Evolutionary conservation across 169 alveolate species (phyloP), one percentile per base, ranked within the genome.

Genomic region (Cryptosporidium meleagridis): DNA sequence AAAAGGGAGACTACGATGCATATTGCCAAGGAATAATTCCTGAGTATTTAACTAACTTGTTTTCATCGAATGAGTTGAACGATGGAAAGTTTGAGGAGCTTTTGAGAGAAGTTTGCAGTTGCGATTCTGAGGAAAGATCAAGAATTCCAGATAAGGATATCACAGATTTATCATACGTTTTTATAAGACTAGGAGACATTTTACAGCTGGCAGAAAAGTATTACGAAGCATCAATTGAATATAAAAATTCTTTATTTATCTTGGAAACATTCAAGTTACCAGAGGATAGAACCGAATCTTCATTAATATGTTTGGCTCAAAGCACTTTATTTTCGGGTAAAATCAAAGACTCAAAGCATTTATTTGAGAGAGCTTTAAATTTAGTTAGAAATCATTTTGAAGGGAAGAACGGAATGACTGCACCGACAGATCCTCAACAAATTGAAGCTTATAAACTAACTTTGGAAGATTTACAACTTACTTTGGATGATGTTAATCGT

Each of bases 301-400:
- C 89, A 41, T 31, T 80, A 29, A 80, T 80, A 80, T 80, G 89
- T 62, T 41, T 80, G 33, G 89, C 89, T 62, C 89, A 80, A 59
- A 80, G 89, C 37, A 80, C 89, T 18, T 62, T 80, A 39, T 80
- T 80, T 62, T 55, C 89, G 1, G 89, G 89, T 0, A 80, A 59
- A 48, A 62, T 59, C 26, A 80, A 80, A 1, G 89, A 80, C 44
- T 80, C 89, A 12, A 80, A 61, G 48, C 0, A 5, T 29, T 29
- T 80, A 33, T 80, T 80, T 62, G 89, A 80, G 51, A 80, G 89
- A 29, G 89, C 75, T 18, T 48, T 61, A 9, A 41, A 44, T 9
- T 26, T 80, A 9, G 75, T 80, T 14, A n/a, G 62, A 29, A 26
- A 65, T 31, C 89, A 80, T 39, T 45, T 80, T 37, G 65, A 80